Evolutionary conservation across 306 rosid species (phyloP).

Genomic region (Fragaria ananassa): DNA sequence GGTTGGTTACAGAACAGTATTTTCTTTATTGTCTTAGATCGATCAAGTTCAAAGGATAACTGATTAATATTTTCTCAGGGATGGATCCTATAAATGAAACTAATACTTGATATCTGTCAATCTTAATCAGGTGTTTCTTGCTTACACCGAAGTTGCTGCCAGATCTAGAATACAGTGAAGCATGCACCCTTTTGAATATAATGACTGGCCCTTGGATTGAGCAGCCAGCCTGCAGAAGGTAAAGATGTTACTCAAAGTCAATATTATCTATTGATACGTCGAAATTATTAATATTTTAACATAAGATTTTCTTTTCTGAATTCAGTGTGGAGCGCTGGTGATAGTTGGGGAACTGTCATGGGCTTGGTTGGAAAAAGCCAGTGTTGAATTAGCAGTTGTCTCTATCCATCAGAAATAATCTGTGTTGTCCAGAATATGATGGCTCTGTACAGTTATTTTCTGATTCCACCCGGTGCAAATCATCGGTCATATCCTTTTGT

Average conservation of each 20-base stretch:
- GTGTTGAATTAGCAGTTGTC: slow-evolving; percentile 21
- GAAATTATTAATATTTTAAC: background rate
- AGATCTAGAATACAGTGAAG: slow-evolving; percentile 82
- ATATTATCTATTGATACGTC: background rate
- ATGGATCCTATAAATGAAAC: slow-evolving; percentile 94
- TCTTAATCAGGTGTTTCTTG: slow-evolving; percentile 77
- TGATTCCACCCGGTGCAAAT: background rate
- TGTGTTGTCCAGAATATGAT: background rate
- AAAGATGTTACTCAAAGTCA: slow-evolving; percentile 8
- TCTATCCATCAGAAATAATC: background rate
- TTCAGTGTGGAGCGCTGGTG: slow-evolving; percentile 84
- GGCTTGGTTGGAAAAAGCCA: slow-evolving; percentile 44
- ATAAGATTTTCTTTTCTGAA: background rate
- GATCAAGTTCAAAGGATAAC: slow-evolving; percentile 11
- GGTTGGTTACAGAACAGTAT: slow-evolving; percentile 43
- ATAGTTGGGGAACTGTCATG: slow-evolving; percentile 57
- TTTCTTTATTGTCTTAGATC: background rate
- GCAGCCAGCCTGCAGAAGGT: slow-evolving; percentile 65
- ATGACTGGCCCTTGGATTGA: slow-evolving; percentile 90
- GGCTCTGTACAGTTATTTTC: background rate
- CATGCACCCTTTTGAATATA: slow-evolving; percentile 80
- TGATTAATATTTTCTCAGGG: slow-evolving; percentile 43
- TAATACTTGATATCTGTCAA: slow-evolving; percentile 7
- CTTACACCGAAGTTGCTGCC: slow-evolving; percentile 92
- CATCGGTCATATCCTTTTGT: background rate